Conservation (phyloP, 1,139 yeast species). For the Entelexis paramagnoliae region DNA sequence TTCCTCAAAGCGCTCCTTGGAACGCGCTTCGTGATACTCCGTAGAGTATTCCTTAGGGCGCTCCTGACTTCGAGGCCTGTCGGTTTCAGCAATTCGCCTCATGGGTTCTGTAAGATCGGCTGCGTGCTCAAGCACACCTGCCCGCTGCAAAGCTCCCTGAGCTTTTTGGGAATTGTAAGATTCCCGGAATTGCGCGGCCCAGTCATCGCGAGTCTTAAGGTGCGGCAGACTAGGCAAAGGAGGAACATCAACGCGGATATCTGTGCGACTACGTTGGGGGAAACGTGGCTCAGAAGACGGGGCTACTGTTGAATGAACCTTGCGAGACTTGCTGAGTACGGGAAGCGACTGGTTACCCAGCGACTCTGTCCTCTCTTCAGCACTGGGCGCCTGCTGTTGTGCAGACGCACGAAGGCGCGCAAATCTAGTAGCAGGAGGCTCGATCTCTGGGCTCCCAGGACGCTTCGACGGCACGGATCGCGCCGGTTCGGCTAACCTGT, state of each 20-base stretch:
- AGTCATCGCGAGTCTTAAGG: conserved; percentile 1
- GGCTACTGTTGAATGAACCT: not conserved
- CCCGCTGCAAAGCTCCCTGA: not conserved
- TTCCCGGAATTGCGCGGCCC: conserved; percentile 4
- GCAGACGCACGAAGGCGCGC: no score
- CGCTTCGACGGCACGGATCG: no score
- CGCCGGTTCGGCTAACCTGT: no score
- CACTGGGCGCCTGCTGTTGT: not conserved
- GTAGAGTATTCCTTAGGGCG: no score
- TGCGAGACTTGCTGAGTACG: not conserved
- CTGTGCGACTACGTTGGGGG: not conserved
- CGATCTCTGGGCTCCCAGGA: no score
- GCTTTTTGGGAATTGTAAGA: not conserved
- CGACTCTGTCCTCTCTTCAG: not conserved
- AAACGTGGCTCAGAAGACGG: not conserved
- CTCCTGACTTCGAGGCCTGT: not conserved
- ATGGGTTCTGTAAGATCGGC: not conserved
- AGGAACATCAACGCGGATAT: not conserved
- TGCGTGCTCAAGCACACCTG: not conserved
- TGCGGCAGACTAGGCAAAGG: not conserved
- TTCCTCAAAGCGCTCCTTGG: no score
- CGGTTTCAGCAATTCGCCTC: not conserved
- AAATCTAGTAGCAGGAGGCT: no score
- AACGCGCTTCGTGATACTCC: no score
- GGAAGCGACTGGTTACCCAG: not conserved